Base-by-base conservation (phyloP, 1,139 yeast genomes). In the Diutina ranongensis region DNA sequence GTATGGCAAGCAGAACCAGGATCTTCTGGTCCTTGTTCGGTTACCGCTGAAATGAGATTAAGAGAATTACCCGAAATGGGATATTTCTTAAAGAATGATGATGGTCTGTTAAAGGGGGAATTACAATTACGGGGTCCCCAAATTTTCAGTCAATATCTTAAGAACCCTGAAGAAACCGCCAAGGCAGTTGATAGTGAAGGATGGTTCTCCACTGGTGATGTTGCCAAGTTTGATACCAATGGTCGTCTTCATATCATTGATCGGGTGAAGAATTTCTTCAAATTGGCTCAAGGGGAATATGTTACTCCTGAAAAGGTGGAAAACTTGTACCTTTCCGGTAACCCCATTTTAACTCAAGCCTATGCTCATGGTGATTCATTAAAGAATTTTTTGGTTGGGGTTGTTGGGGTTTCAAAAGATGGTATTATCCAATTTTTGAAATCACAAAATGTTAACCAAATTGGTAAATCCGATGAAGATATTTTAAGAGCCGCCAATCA, bases 41-140 rank as follows among this genome's bases (percentile, higher is more conserved):
- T 73, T 4, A 61, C 77, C 45, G 56, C 67, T 32, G 94, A 84
- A 57, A 64, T 81, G 51, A 70, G 79, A 55, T 65, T 83, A 40
- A 66, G 76, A 49, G 86, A 80, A 51, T 71, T 83, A 34, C 87
- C 89, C 1, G 80, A 72, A 47, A 78, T 83, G 80, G 75, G 76
- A 16, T 84, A 84, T 59, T 58, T 60, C 31, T 65, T 75, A 19
- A 51, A 54, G 20, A 75, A 74, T 50, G 50, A 47, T 15, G 36
- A 31, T 13, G 44, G 35, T 21, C 20, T 32, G 36, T 27, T n/a
- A 4, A 15, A 15, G 16, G 36, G 28, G 2, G 44, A 31, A 21
- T 20, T 41, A n/a, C 75, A 7, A 64, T 70, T 40, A 35, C 45
- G 51, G 2, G 54, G 55, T 2, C 51, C 50, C 2, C 55, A 52